phyloP scores from a whole-genome alignment of 2,329 filamentous ascomycete species.

The Raffaelea albimanens region DNA sequence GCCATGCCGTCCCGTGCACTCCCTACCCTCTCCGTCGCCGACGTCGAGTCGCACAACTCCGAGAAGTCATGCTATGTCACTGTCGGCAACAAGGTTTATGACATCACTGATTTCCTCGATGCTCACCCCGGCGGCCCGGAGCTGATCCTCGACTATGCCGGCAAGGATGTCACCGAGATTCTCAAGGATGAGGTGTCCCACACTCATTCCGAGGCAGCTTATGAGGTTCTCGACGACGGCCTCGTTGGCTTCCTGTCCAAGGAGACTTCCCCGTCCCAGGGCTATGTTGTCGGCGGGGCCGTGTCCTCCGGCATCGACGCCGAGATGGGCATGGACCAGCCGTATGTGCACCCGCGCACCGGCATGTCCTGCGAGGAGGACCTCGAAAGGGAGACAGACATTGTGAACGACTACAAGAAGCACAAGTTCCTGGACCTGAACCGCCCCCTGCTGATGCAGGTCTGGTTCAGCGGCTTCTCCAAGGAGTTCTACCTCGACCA shows the following conservation, averaged over 20 bases:
- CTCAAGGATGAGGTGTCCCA: slow-evolving; percentile 78
- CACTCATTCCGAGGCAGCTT: slow-evolving; percentile 82
- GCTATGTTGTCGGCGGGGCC: slow-evolving; percentile 27
- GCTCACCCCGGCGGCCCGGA: slow-evolving; percentile 87
- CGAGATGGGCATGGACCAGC: slow-evolving; percentile 8
- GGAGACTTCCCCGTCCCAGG: slow-evolving; percentile 41
- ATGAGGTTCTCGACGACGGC: slow-evolving; percentile 84
- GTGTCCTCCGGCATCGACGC: slow-evolving; percentile 14
- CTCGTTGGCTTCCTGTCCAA: slow-evolving; percentile 71
- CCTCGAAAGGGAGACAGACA: slow-evolving; percentile 76
- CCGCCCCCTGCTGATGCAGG: slow-evolving; percentile 74
- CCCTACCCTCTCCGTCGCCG: slow-evolving; percentile 70
- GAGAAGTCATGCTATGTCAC: slow-evolving; percentile 86
- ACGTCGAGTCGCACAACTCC: slow-evolving; percentile 74
- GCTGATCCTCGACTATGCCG: slow-evolving; percentile 80
- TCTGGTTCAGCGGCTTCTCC: slow-evolving; percentile 78
- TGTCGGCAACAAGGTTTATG: slow-evolving; percentile 82
- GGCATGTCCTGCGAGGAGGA: slow-evolving; percentile 88
- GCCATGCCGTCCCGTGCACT: slow-evolving; percentile 71
- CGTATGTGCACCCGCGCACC: slow-evolving; percentile 50
- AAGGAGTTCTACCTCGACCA: slow-evolving; percentile 98
- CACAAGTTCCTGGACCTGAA: slow-evolving; percentile 92
- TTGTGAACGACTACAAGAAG: slow-evolving; percentile 64
- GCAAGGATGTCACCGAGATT: slow-evolving; percentile 75
- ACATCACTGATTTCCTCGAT: slow-evolving; percentile 83